Evolutionary conservation across 176 grass and related monocot species (phyloP).

Genomic region (Oryza glaberrima): DNA sequence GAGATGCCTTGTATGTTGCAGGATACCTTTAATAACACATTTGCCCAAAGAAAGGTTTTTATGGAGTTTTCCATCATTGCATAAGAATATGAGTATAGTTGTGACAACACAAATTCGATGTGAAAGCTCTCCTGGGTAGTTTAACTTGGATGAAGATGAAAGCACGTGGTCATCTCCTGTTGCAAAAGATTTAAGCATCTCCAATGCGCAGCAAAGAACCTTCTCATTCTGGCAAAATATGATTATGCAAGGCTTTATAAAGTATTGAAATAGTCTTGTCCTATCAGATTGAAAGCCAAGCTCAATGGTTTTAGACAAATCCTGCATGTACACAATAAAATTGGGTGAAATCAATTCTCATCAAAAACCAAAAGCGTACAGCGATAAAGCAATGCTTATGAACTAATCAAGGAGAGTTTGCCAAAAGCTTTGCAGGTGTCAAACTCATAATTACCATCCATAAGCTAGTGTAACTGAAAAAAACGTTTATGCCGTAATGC

Average conservation of each 20-base stretch:
- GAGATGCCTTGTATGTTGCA: slow-evolving; percentile 54
- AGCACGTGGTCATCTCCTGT: slow-evolving; percentile 48
- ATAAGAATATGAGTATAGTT: slow-evolving; percentile 64
- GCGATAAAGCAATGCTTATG: slow-evolving; percentile 22
- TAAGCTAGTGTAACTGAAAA: slow-evolving; percentile 20
- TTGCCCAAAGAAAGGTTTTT: slow-evolving; percentile 56
- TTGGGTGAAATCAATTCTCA: slow-evolving; percentile 13
- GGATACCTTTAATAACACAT: slow-evolving; percentile 52
- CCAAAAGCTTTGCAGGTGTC: background rate
- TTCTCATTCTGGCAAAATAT: slow-evolving; percentile 68
- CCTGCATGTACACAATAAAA: slow-evolving; percentile 58
- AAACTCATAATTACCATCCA: background rate
- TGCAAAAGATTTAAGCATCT: slow-evolving; percentile 67
- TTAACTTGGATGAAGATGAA: slow-evolving; percentile 41
- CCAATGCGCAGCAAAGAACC: slow-evolving; percentile 57
- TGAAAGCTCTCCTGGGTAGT: slow-evolving; percentile 46
- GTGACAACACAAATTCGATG: slow-evolving; percentile 53
- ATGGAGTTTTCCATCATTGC: slow-evolving; percentile 63
- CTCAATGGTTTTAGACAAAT: slow-evolving; percentile 63
- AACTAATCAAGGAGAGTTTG: slow-evolving; percentile 3
- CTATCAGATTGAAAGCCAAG: slow-evolving; percentile 54
- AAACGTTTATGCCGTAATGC: background rate
- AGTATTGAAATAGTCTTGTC: slow-evolving; percentile 59
- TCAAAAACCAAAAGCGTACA: slow-evolving; percentile 22
- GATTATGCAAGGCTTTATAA: slow-evolving; percentile 64